These are phyloP conservation scores for Thielaviopsis ethacetica DNA, from an alignment of 2,329 filamentous ascomycete genomes.

Conservation along the genomic window DNA sequence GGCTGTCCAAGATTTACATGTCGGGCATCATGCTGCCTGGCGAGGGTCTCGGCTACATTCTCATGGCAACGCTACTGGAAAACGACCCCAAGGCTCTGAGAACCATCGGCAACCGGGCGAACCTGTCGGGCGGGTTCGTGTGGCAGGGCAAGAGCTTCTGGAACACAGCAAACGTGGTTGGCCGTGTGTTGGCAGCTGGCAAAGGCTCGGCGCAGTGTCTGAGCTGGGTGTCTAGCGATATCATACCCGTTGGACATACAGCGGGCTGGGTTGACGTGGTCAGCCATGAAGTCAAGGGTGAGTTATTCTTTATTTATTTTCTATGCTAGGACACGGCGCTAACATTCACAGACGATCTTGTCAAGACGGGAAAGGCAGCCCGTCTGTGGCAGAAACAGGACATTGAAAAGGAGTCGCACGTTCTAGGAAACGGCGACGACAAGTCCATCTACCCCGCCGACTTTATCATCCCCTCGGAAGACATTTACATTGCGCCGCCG, in stretches of 20 bases:
- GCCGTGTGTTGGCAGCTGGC: conserved; percentile 46
- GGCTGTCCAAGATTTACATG: conserved; percentile 52
- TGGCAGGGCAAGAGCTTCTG: conserved; percentile 50
- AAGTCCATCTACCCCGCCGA: conserved; percentile 40
- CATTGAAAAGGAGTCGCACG: conserved; percentile 43
- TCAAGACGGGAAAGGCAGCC: conserved; percentile 35
- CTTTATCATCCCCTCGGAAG: conserved; percentile 45
- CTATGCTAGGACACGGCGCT: background rate
- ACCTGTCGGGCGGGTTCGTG: conserved; percentile 47
- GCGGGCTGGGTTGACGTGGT: conserved; percentile 46
- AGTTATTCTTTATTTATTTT: conserved; percentile 16
- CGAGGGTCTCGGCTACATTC: conserved; percentile 43
- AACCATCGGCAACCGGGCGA: conserved; percentile 43
- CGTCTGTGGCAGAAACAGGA: conserved; percentile 44
- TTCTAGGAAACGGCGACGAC: conserved; percentile 40
- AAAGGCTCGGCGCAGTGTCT: conserved; percentile 47
- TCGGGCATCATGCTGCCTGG: conserved; percentile 50
- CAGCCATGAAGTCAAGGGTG: conserved; percentile 35
- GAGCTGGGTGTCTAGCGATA: conserved; percentile 50
- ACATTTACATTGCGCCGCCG: conserved; percentile 30
- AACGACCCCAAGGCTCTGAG: conserved; percentile 43
- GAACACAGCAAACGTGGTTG: conserved; percentile 50
- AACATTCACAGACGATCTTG: conserved; percentile 27
- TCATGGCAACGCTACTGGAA: conserved; percentile 50
- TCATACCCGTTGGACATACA: conserved; percentile 32